Base-by-base conservation (phyloP, 2,329 filamentous ascomycete genomes). In the Colletotrichum gigasporum region DNA sequence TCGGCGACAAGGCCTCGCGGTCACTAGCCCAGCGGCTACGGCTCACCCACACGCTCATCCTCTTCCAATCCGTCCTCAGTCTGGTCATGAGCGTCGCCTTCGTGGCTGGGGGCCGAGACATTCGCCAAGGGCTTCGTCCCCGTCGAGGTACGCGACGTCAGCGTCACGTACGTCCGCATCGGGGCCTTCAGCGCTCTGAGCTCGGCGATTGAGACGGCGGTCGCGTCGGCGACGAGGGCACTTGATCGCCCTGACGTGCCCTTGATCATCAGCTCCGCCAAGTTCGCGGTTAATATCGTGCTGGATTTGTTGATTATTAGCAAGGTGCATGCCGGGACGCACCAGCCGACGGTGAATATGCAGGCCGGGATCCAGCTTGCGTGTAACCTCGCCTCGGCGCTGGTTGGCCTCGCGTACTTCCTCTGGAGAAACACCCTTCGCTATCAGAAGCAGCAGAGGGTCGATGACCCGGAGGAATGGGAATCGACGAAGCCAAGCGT, bases 241-340 rank as follows among this genome's bases (percentile, higher is more conserved):
- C 75, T 93, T 1, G 90, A 92, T 71, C 83, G 86, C 52, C 90
- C 90, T 0, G 90, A 93, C 70, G 87, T 92, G 0, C 89, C 90
- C 0, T 76, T 93, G 0, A 70, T 91, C 1, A 90, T 92, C 67
- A 91, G 85, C 71, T 83, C 81, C 0, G 79, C 83, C 53, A 90
- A 90, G 67, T 90, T 92, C 55, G 76, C 79, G 0, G 73, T 91
- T 64, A 92, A 92, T 68, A 92, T 93, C 57, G 63, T 88, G 2
- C 79, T 92, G 0, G 89, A 92, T 66, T 71, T 92, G 57, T 76
- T 92, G 1, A 71, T 93, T 34, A 87, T 92, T 44, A 92, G 89
- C 0, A 86, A 78, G 1, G 89, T 91, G 55, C 87, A 90, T 66
- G 83, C 92, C 2, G 82, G 83, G 0, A 71, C 70, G 0, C 76